Conservation (phyloP, 495 filamentous ascomycete genomes). For the Margaritispora aquatica region DNA sequence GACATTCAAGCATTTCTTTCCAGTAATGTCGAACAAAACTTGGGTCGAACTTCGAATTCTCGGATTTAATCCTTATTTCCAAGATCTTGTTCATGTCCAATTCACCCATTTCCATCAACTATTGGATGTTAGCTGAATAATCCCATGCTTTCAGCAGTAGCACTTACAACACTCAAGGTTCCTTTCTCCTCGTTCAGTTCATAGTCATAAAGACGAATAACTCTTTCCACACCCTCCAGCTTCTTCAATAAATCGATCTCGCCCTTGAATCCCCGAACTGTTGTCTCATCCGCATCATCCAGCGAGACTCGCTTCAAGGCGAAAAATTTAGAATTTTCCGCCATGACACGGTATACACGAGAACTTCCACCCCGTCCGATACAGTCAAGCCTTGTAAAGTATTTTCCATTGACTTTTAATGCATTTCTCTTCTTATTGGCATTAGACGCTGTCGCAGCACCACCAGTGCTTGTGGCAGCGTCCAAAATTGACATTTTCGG, state of each 20-base stretch:
- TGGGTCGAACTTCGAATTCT: conserved; percentile 72
- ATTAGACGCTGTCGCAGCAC: conserved; percentile 49
- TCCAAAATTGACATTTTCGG: conserved; percentile 95
- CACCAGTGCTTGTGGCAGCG: conserved; percentile 76
- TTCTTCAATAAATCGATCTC: conserved; percentile 90
- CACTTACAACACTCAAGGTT: conserved; percentile 69
- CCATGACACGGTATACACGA: conserved; percentile 93
- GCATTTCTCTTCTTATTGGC: conserved; percentile 65
- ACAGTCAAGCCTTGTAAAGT: conserved; percentile 80
- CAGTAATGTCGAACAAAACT: conserved; percentile 95
- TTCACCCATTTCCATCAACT: conserved; percentile 98
- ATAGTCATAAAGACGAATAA: conserved; percentile 85
- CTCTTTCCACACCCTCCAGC: conserved; percentile 75
- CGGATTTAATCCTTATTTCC: conserved; percentile 60
- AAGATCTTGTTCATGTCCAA: conserved; percentile 89
- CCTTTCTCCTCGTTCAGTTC: conserved; percentile 89
- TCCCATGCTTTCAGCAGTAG: neutral
- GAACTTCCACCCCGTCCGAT: conserved; percentile 89
- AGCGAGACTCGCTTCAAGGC: conserved; percentile 90
- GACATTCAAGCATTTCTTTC: conserved; percentile 98
- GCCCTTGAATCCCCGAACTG: conserved; percentile 86
- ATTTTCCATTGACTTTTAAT: conserved; percentile 84
- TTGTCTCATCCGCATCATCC: conserved; percentile 78
- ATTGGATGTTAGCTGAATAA: conserved; percentile 2
- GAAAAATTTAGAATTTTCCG: conserved; percentile 91